phyloP scores from a whole-genome alignment of 2,329 filamentous ascomycete species.

The Geosmithia putterillii region DNA sequence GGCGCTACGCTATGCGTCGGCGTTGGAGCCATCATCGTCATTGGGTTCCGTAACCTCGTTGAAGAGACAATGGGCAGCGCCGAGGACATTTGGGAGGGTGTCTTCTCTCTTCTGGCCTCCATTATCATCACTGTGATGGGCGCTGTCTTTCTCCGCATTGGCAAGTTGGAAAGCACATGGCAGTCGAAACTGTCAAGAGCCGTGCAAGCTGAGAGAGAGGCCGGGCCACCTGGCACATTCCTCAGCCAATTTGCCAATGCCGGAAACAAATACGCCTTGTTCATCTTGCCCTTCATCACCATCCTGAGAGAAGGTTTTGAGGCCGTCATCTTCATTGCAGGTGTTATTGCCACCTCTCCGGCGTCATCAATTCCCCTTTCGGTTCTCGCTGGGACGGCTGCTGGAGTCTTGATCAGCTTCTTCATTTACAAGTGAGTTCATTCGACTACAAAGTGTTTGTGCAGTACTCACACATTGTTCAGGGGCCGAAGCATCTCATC shows the following conservation, averaged over 20 bases:
- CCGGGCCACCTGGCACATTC: constrained; percentile 24
- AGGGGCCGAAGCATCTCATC: constrained; percentile 29
- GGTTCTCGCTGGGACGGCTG: constrained; percentile 57
- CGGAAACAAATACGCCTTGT: constrained; percentile 74
- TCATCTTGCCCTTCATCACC: constrained; percentile 74
- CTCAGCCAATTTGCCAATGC: constrained; percentile 43
- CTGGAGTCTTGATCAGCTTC: constrained; percentile 57
- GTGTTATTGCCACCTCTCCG: constrained; percentile 65
- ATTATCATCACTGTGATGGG: constrained; percentile 77
- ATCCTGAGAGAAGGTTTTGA: constrained; percentile 81
- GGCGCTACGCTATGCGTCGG: constrained; percentile 54
- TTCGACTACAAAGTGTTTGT: not conserved
- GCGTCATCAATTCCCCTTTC: constrained; percentile 68
- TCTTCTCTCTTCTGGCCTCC: constrained; percentile 62
- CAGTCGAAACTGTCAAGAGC: constrained; percentile 66
- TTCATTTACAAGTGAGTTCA: constrained; percentile 60
- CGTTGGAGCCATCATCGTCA: constrained; percentile 57
- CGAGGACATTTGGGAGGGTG: constrained; percentile 72
- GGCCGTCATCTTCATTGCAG: constrained; percentile 75
- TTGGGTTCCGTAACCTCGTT: constrained; percentile 57
- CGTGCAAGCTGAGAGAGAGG: constrained; percentile 38
- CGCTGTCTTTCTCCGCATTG: constrained; percentile 65
- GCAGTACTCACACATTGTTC: not conserved
- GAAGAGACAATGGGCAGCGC: constrained; percentile 52
- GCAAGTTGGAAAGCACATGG: constrained; percentile 81